These are phyloP conservation scores for Claviceps citrina DNA, from an alignment of 2,329 filamentous ascomycete species.

Conservation along the genomic window DNA sequence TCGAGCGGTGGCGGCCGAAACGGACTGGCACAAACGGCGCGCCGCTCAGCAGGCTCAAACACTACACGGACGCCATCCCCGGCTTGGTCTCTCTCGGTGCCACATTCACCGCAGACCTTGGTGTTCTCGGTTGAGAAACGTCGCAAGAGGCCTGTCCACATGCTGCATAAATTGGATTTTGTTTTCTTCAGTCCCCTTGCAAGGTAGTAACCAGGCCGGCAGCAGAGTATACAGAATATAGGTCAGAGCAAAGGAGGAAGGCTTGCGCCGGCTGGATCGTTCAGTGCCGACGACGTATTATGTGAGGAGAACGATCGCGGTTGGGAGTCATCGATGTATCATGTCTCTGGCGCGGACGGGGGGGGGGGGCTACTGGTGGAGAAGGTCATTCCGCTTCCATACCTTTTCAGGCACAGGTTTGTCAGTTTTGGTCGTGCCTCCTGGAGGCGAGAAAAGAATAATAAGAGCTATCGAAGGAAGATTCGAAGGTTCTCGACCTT, in stretches of 20 bases:
- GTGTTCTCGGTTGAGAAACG: slow-evolving; percentile 42
- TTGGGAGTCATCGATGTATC: slow-evolving; percentile 1
- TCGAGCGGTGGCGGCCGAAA: slow-evolving; percentile 83
- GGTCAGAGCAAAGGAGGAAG: not conserved
- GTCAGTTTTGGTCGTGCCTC: not conserved
- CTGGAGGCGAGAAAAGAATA: not conserved
- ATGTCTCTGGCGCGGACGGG: not conserved
- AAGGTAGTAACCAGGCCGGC: no score
- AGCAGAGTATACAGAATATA: not conserved
- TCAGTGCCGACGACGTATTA: not conserved
- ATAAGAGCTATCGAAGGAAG: not conserved
- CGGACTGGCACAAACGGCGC: slow-evolving; percentile 40
- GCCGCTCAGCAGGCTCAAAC: slow-evolving; percentile 37
- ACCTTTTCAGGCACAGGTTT: not conserved
- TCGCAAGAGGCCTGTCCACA: slow-evolving; percentile 50
- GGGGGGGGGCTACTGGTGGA: not conserved
- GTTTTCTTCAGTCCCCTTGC: no score
- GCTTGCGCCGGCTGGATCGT: not conserved
- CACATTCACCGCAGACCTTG: slow-evolving; percentile 16
- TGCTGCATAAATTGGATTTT: slow-evolving; percentile 16
- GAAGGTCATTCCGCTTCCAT: slow-evolving; percentile 2
- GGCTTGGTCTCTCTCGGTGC: slow-evolving; percentile 8
- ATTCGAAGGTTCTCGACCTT: no score
- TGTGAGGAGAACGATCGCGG: not conserved
- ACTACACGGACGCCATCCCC: slow-evolving; percentile 40